Evolutionary conservation across 352 stramenopile genomes (phyloP), one percentile per base, ranked within the genome.

Genomic region (Pythium sp.): DNA sequence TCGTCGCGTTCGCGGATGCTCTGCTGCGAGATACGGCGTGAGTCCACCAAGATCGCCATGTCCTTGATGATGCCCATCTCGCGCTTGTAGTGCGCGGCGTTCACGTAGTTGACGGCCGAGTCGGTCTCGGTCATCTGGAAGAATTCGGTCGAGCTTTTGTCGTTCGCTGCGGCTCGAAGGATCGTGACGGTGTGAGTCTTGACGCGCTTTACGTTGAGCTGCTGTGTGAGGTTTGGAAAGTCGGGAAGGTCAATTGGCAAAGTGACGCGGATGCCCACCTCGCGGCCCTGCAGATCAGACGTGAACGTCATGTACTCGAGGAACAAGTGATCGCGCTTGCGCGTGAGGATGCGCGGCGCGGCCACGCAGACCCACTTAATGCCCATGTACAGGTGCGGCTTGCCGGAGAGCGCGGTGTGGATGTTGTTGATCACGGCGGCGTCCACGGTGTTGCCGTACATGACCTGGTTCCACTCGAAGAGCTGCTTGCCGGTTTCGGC

Each of bases 351-450:
- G 18, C 80, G 80, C 46, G 81, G 77, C 20, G 65, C 58, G 51
- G 84, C 76, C 41, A 92, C 64, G 58, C 82, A 91, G 32, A 86
- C 70, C 87, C 87, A 95, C 67, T 95, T 95, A 77, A 95, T 84
- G 51, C 87, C 87, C 63, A 95, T 70, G 53, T 94, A 95, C 60
- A 80, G 24, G 55, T 87, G 75, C 1, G 78, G 65, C 43, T 78
- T 73, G 18, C 20, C 26, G 28, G 38, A n/a, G 41, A 72, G 68
- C 47, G 81, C 75, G n/a, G 82, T 91, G 67, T 92, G 80, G 68
- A 95, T 85, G 56, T 87, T 95, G 69, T 75, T 67, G 43, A 95
- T 67, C 61, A 95, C 84, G 4, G 79, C 77, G 6, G 81, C 81
- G 65, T 95, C 87, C 34, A 92, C 69, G 1, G 75, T 78, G 63